A percentile compares a stretch with the other conserved stretches of the same genome.
Conservation (phyloP, 495 filamentous ascomycete genomes). For the Podospora anserina region DNA sequence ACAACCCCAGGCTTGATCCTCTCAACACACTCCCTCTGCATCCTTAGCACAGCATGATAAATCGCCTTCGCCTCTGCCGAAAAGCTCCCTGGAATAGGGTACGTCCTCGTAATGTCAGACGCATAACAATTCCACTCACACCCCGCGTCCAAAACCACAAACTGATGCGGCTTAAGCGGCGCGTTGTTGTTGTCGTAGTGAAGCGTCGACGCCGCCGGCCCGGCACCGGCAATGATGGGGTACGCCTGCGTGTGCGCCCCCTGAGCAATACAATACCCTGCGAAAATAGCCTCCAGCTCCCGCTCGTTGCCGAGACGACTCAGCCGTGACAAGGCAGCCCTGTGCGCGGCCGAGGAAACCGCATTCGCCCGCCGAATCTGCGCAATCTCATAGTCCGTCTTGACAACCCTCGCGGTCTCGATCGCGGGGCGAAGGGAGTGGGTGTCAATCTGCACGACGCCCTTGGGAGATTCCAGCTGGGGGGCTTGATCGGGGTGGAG, state of each 20-base stretch:
- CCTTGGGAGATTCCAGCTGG: slow-evolving; percentile 35
- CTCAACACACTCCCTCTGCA: slow-evolving; percentile 77
- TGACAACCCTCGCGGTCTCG: slow-evolving; percentile 69
- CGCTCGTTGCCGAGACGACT: slow-evolving; percentile 66
- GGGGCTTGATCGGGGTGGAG: slow-evolving; percentile 43
- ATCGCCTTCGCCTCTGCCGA: slow-evolving; percentile 63
- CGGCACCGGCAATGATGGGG: slow-evolving; percentile 77
- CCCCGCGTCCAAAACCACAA: slow-evolving; percentile 82
- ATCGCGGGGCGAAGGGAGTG: slow-evolving; percentile 60
- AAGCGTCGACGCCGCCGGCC: slow-evolving; percentile 73
- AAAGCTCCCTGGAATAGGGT: slow-evolving; percentile 68
- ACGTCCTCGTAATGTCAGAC: slow-evolving; percentile 84
- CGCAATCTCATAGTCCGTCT: slow-evolving; percentile 74
- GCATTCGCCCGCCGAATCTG: slow-evolving; percentile 75
- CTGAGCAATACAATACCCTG: slow-evolving; percentile 62
- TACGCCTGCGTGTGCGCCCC: slow-evolving; percentile 80
- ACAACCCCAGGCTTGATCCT: slow-evolving; percentile 60
- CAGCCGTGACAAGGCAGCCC: slow-evolving; percentile 59
- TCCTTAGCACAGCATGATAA: slow-evolving; percentile 71
- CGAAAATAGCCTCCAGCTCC: slow-evolving; percentile 76
- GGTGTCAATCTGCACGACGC: slow-evolving; percentile 40
- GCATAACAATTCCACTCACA: slow-evolving; percentile 85
- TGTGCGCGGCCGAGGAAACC: slow-evolving; percentile 70
- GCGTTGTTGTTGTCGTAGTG: slow-evolving; percentile 82
- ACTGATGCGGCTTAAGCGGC: slow-evolving; percentile 59